Conservation (phyloP, 805 yeast genomes). For the Monosporozyma yasuniensis region DNA sequence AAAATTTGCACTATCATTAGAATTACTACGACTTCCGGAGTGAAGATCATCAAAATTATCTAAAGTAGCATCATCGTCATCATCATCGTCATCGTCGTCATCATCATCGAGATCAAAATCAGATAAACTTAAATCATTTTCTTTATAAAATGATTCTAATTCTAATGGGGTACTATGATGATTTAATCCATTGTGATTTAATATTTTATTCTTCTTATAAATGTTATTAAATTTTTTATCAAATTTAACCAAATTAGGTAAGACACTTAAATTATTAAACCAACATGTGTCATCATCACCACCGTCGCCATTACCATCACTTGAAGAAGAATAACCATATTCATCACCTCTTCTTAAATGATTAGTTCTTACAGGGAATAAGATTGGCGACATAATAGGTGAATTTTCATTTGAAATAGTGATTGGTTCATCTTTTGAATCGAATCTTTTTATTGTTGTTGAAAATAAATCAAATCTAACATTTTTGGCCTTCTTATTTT, state of each 20-base stretch:
- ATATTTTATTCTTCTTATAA: slow-evolving; percentile 1
- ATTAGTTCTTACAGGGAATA: slow-evolving; percentile 6
- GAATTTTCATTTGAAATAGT: slow-evolving; percentile 54
- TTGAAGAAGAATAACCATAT: background rate
- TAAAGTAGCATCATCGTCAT: slow-evolving; percentile 5
- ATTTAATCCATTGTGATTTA: background rate
- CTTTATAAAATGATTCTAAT: background rate
- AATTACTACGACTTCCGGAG: background rate
- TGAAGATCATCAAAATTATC: background rate
- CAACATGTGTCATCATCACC: slow-evolving; percentile 9
- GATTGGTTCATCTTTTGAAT: slow-evolving; percentile 50
- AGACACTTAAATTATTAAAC: slow-evolving; percentile 9
- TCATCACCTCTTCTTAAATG: background rate
- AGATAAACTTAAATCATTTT: slow-evolving; percentile 3
- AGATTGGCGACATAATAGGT: slow-evolving; percentile 18
- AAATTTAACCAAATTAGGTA: slow-evolving; percentile 7
- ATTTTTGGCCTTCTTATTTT: slow-evolving; percentile 30
- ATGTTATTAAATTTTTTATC: slow-evolving; percentile 5
- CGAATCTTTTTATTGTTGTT: slow-evolving; percentile 56
- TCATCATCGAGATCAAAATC: slow-evolving; percentile 7
- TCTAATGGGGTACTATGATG: background rate
- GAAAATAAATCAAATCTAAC: slow-evolving; percentile 57
- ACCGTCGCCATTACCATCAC: background rate
- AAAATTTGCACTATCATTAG: background rate
- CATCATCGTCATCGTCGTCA: slow-evolving; percentile 4